Evolutionary conservation across 2,329 filamentous ascomycete genomes (phyloP).

Genomic region (Emergomyces orientalis): DNA sequence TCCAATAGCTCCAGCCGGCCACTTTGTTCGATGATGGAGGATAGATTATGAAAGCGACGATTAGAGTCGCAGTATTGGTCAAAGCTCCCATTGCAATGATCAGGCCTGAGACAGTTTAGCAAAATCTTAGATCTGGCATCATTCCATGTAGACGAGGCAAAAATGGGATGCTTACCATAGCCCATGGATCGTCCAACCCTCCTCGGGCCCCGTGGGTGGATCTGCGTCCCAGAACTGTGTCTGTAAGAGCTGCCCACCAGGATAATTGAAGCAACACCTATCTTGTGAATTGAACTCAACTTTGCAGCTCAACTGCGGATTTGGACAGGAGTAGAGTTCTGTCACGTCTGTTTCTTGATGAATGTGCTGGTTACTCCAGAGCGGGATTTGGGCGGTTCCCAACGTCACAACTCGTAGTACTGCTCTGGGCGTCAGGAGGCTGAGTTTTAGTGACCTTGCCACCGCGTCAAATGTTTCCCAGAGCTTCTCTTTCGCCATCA

Average conservation of each 20-base stretch:
- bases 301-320: slow-evolving; percentile 50
- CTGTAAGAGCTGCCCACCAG: slow-evolving; percentile 48
- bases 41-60: slow-evolving; percentile 50
- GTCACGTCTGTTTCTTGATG: background rate
- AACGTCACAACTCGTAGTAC: background rate
- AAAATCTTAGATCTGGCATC: background rate
- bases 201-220: slow-evolving; percentile 44
- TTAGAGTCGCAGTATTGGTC: slow-evolving; percentile 46
- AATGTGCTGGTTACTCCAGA: background rate
- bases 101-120: slow-evolving; percentile 29
- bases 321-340: slow-evolving; percentile 24
- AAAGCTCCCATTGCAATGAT: slow-evolving; percentile 50
- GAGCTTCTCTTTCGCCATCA: background rate
- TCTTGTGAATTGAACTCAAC: slow-evolving; percentile 39
- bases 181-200: slow-evolving; percentile 52
- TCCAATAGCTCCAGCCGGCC: slow-evolving; percentile 43
- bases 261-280: slow-evolving; percentile 51
- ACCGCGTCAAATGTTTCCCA: background rate
- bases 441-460: background rate
- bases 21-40: slow-evolving; percentile 43
- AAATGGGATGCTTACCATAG: slow-evolving; percentile 37
- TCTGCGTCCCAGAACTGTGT: slow-evolving; percentile 54
- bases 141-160: background rate
- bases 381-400: slow-evolving; percentile 3
- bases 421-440: background rate